phyloP scores from a whole-genome alignment of 192 early-diverging fungal genomes.

The Endogone sp. region DNA sequence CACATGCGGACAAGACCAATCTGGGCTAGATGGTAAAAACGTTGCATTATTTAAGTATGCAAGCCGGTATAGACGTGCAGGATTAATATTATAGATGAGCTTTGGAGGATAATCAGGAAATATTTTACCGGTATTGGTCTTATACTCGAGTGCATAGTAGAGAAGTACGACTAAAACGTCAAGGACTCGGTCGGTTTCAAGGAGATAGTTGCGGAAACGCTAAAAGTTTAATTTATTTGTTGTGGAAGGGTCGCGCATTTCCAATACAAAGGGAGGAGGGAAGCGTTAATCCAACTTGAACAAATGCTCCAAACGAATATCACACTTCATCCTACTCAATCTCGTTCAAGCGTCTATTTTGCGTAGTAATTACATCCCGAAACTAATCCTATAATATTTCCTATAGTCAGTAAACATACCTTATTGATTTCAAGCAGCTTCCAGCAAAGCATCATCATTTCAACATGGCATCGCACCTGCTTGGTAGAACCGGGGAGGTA shows the following conservation, averaged over 20 bases:
- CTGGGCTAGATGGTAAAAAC: slow-evolving; percentile 38
- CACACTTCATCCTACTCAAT: too few relatives aligned
- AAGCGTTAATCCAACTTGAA: not conserved
- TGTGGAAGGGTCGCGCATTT: not conserved
- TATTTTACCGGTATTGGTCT: slow-evolving; percentile 49
- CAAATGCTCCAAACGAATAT: not conserved
- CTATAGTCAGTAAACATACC: slow-evolving; percentile 26
- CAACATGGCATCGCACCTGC: slow-evolving; percentile 53
- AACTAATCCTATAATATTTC: not conserved
- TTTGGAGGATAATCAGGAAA: slow-evolving; percentile 37
- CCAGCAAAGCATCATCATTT: slow-evolving; percentile 85
- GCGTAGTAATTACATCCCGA: too few relatives aligned
- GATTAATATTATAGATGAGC: slow-evolving; percentile 28
- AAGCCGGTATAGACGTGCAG: not conserved
- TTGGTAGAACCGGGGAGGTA: slow-evolving; percentile 78
- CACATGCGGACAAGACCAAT: slow-evolving; percentile 73
- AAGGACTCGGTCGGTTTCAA: slow-evolving; percentile 60
- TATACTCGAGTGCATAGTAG: slow-evolving; percentile 59
- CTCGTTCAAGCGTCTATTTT: too few relatives aligned
- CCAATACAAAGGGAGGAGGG: not conserved
- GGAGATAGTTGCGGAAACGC: slow-evolving; percentile 58
- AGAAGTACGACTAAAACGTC: slow-evolving; percentile 57
- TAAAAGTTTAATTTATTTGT: slow-evolving; percentile 16
- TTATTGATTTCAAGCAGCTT: slow-evolving; percentile 76
- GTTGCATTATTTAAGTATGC: not conserved